Conservation (phyloP, 176 grass and related monocot genomes). For the Phyllostachys edulis region DNA sequence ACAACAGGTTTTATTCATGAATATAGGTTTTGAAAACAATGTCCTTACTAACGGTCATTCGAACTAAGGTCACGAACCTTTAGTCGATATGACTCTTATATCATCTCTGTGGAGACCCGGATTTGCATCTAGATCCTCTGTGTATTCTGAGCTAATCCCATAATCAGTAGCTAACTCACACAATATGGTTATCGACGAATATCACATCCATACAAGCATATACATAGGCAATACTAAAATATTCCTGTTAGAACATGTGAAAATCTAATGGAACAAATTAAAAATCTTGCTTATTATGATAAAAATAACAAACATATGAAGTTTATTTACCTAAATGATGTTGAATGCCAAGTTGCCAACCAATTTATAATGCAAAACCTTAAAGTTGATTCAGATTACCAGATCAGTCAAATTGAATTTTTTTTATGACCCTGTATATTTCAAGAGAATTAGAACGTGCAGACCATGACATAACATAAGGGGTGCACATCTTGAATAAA, state of each 20-base stretch:
- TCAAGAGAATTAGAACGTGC: neutral
- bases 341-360: neutral
- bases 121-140: too few relatives aligned
- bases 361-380: conserved; percentile 3
- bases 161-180: too few relatives aligned
- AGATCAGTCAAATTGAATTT: neutral
- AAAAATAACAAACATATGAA: conserved; percentile 3
- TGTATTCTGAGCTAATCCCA: too few relatives aligned
- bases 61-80: too few relatives aligned
- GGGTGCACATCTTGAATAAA: neutral
- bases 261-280: neutral
- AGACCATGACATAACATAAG: conserved; percentile 8
- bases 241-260: neutral
- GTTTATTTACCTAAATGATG: neutral
- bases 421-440: neutral
- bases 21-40: too few relatives aligned
- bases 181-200: too few relatives aligned
- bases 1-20: too few relatives aligned
- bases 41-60: too few relatives aligned
- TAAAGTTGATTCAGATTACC: neutral
- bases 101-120: too few relatives aligned
- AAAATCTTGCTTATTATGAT: neutral
- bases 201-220: too few relatives aligned
- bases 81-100: too few relatives aligned
- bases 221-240: too few relatives aligned